Base-by-base conservation (phyloP, 331 rosid species). In the Quercus lobata region DNA sequence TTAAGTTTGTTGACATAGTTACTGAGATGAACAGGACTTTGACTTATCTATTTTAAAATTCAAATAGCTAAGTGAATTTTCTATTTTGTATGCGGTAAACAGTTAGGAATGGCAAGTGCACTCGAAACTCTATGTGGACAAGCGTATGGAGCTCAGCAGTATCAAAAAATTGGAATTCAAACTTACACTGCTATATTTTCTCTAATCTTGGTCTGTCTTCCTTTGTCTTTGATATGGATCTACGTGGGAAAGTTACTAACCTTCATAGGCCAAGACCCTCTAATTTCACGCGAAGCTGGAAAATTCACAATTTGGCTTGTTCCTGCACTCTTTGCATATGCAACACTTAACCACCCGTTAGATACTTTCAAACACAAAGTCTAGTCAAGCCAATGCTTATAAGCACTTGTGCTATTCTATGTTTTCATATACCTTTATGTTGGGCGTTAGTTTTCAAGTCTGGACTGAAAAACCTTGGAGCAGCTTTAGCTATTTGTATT, bases 111-210 rank as follows among this genome's bases (percentile, higher is more conserved):
- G 92, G 80, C 93, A 14, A 83, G 91, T 84, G 97, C 91, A 55
- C 74, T 90, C 21, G 93, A 92, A 88, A 92, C 94, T 41, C 69
- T 86, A 3, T 86, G 92, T 72, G 94, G 97, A 35, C 97, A 92
- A 72, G 93, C 93, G 11, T 87, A 81, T 86, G 97, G 94, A 49
- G 94, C 94, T 18, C 37, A 83, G 74, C 90, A 88, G 66, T 90
- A 88, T 80, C 24, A 61, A 30, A 90, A 84, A 83, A 52, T 88
- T 73, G 97, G 93, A 63, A 57, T 75, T 44, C 93, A 87, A 52
- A 82, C 87, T 30, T 84, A 89, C 85, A 88, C 92, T 74, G 92
- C 86, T 73, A 88, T 86, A 16, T 78, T 88, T 41, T 88, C 82
- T 61, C 82, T 89, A 53, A 53, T 76, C 73, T 53, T 85, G 15